phyloP scores from a whole-genome alignment of 1,284 basidiomycete species.

The Heterobasidion annosum region DNA sequence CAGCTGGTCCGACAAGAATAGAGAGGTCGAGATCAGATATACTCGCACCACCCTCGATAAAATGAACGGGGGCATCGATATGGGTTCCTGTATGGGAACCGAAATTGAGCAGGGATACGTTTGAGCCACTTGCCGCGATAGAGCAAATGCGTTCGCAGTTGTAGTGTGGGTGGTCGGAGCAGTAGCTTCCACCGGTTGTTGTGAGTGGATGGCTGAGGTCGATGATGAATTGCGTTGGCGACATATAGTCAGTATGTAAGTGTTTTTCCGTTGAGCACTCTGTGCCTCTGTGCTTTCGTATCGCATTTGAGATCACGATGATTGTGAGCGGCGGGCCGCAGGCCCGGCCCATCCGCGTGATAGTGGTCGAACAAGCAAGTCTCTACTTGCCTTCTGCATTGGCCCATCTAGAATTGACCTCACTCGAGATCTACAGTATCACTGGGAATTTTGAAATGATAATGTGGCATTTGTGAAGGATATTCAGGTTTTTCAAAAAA shows the following conservation, averaged over 20 bases:
- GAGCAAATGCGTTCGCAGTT: conserved; percentile 10
- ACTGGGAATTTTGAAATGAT: too few relatives aligned
- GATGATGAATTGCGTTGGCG: conserved; percentile 2
- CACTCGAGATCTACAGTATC: too few relatives aligned
- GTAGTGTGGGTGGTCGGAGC: conserved; percentile 14
- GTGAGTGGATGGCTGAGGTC: conserved; percentile 9
- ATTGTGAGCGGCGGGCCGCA: not conserved
- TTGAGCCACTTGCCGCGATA: conserved; percentile 11
- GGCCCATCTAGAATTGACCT: too few relatives aligned
- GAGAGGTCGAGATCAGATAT: conserved; percentile 14
- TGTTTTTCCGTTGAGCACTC: not conserved
- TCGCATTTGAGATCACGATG: too few relatives aligned
- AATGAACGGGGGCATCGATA: conserved; percentile 18
- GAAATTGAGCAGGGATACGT: conserved; percentile 12
- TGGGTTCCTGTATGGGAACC: conserved; percentile 20
- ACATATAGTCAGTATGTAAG: not conserved
- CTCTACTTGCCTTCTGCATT: too few relatives aligned
- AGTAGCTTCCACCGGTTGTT: conserved; percentile 5
- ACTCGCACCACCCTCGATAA: conserved; percentile 12
- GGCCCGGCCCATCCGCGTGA: not conserved
- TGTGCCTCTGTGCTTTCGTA: not conserved
- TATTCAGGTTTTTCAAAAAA: too few relatives aligned
- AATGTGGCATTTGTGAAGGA: too few relatives aligned
- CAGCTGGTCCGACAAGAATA: conserved; percentile 13
- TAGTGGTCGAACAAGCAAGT: not conserved